phyloP scores from a whole-genome alignment of 2,329 filamentous ascomycete species.

The Stachybotrys chartarum region DNA sequence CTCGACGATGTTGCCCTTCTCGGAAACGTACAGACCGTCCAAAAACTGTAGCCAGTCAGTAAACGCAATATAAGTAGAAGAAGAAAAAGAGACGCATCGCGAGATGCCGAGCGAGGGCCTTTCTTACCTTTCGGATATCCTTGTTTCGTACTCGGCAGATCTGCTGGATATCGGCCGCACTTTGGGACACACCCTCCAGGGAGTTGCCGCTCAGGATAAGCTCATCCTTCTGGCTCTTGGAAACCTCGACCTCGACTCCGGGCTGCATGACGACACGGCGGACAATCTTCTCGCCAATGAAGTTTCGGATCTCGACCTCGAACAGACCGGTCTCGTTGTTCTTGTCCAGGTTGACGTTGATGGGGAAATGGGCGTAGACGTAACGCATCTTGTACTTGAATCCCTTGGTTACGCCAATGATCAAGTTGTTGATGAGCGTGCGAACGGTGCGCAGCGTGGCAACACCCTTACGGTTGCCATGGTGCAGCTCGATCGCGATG shows the following conservation, averaged over 20 bases:
- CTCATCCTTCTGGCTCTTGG: conserved; percentile 95
- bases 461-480: conserved; percentile 95
- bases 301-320: conserved; percentile 99
- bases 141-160: conserved; percentile 99
- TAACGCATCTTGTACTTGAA: conserved; percentile 99
- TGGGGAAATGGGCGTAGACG: conserved; percentile 99
- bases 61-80: conserved; percentile 5
- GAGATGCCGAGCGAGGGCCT: not conserved
- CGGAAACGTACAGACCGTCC: conserved; percentile 99
- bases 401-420: conserved; percentile 96
- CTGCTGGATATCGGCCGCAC: conserved; percentile 98
- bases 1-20: conserved; percentile 91
- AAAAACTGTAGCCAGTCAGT: conserved; percentile 63
- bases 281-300: conserved; percentile 99
- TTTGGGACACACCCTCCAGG: conserved; percentile 95
- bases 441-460: conserved; percentile 97
- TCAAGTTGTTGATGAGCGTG: conserved; percentile 97
- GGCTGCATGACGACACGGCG: conserved; percentile 82
- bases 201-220: conserved; percentile 89
- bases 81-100: not conserved
- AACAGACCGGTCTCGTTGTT: conserved; percentile 79
- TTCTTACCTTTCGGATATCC: conserved; percentile 96
- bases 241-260: conserved; percentile 86
- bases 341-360: conserved; percentile 99
- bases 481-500: conserved; percentile 98